Conservation (phyloP, 2,329 filamentous ascomycete genomes). For the Ceratocystis lukuohia region DNA sequence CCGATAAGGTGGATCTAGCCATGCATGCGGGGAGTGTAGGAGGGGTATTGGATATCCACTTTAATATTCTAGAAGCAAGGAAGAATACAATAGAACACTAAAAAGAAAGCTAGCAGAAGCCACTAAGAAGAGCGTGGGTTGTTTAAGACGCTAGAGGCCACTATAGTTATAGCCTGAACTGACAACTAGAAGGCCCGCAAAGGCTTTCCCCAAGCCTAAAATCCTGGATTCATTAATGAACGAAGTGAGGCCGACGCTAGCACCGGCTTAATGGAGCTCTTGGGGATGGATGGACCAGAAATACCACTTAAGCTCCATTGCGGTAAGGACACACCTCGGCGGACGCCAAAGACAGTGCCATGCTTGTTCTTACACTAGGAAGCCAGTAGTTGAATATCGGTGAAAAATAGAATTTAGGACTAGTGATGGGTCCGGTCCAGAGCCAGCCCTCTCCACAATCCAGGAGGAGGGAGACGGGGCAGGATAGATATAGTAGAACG, state of each 20-base stretch:
- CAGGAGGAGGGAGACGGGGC: neutral
- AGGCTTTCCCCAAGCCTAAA: neutral
- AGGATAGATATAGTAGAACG: neutral
- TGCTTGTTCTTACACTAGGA: neutral
- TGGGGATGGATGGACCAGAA: neutral
- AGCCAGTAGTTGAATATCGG: neutral
- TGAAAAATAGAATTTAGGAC: neutral
- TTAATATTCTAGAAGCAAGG: neutral
- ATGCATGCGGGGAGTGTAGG: neutral
- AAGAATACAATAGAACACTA: neutral
- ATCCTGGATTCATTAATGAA: neutral
- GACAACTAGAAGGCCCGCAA: slow-evolving; percentile 4
- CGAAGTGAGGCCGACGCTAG: slow-evolving; percentile 7
- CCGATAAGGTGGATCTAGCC: neutral
- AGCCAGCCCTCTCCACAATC: neutral
- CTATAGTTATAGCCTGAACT: neutral
- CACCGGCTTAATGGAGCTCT: neutral
- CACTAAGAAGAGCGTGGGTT: neutral
- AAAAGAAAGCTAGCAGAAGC: neutral
- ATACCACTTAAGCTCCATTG: neutral
- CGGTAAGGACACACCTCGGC: neutral
- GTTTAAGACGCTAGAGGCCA: neutral
- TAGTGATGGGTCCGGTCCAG: too few relatives aligned
- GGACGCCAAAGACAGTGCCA: neutral
- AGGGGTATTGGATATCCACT: neutral